Percentiles rank a stretch among this genome's conserved stretches.
Conservation (phyloP, 2,329 filamentous ascomycete species). For the Sporothrix phasma region DNA sequence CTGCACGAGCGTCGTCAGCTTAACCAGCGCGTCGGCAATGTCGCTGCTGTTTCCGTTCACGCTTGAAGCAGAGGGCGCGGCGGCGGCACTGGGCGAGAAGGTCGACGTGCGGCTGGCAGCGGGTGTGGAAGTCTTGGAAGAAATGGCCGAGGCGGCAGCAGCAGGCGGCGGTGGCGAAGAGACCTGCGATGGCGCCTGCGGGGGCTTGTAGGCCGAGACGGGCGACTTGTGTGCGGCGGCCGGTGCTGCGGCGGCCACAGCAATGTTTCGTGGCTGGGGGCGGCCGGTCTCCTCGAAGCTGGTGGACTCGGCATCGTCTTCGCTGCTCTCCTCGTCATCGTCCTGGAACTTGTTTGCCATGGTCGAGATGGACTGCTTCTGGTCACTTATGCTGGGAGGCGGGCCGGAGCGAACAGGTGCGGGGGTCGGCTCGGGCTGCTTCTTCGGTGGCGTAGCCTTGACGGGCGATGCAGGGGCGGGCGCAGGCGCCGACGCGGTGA, state of each 20-base stretch:
- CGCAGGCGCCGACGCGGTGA: constrained; percentile 34
- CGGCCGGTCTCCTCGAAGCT: constrained; percentile 82
- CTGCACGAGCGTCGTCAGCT: constrained; percentile 67
- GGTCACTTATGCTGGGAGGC: constrained; percentile 67
- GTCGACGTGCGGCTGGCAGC: constrained; percentile 18
- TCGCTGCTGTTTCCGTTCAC: neutral
- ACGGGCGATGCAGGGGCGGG: constrained; percentile 29
- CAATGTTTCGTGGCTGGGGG: constrained; percentile 51
- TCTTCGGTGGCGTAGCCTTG: constrained; percentile 36
- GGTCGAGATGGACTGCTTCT: constrained; percentile 75
- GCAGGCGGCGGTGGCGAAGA: constrained; percentile 15
- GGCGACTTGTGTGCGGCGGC: constrained; percentile 29
- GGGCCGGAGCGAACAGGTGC: constrained; percentile 33
- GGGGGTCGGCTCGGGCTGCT: constrained; percentile 34
- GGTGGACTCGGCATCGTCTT: constrained; percentile 53
- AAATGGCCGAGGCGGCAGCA: neutral
- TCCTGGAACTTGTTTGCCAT: constrained; percentile 84
- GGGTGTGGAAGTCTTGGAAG: constrained; percentile 25
- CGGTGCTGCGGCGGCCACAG: neutral
- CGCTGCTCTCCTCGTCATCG: constrained; percentile 51
- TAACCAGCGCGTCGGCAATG: constrained; percentile 40
- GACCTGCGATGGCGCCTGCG: constrained; percentile 9
- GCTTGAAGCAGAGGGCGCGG: constrained; percentile 59
- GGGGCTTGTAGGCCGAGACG: constrained; percentile 33
- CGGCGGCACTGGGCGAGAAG: constrained; percentile 41